Percentiles rank a stretch among this genome's conserved stretches.
phyloP scores from a whole-genome alignment of 75 land plant species.

The Pseudotsuga menziesii region DNA sequence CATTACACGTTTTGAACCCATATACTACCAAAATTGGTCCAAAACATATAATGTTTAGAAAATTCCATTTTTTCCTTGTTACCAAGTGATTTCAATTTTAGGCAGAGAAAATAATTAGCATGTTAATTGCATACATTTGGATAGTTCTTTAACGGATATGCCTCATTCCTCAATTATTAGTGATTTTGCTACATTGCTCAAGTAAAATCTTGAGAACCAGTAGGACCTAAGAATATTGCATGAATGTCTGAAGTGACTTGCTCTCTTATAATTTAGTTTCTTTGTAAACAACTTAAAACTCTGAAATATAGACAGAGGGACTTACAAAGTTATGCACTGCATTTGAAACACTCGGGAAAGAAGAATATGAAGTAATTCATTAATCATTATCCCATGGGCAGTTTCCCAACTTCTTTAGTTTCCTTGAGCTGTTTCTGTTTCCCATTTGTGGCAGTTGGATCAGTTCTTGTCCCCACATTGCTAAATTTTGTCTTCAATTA shows the following conservation, averaged over 20 bases:
- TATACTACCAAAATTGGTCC: too few relatives aligned
- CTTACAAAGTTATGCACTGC: neutral
- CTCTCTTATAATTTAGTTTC: neutral
- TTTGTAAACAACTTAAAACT: neutral
- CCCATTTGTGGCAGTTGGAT: neutral
- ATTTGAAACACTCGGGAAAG: neutral
- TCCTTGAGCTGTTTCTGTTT: neutral
- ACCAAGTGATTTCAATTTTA: neutral
- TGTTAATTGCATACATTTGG: neutral
- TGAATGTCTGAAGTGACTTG: neutral
- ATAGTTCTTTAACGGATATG: neutral
- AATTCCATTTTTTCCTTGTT: neutral
- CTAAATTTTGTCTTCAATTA: conserved; percentile 9
- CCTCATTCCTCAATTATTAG: neutral
- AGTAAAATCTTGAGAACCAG: neutral
- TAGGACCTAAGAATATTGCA: neutral
- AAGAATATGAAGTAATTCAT: neutral
- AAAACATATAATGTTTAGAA: too few relatives aligned
- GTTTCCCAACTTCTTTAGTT: neutral
- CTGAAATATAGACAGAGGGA: neutral
- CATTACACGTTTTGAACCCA: too few relatives aligned
- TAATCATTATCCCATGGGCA: neutral
- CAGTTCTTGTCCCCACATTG: neutral
- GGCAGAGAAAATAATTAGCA: neutral
- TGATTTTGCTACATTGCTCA: neutral